Percentiles rank a stretch among this genome's conserved stretches.
Evolutionary conservation across 495 filamentous ascomycete genomes (phyloP).

Genomic region (Talaromyces ruber): DNA sequence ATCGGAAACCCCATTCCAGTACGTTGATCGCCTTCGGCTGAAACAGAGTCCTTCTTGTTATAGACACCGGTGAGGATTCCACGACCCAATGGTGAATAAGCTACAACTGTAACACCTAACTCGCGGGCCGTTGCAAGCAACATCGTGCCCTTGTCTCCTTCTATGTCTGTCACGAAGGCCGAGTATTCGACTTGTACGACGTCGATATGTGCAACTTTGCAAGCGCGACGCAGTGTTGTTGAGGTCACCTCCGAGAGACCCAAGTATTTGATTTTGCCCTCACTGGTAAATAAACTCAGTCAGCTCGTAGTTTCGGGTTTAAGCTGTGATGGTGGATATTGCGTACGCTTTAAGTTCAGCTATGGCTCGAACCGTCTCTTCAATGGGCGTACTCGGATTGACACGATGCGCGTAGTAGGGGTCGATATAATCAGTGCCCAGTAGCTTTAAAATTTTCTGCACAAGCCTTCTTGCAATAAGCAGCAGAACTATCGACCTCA

Average conservation of each 20-base stretch:
- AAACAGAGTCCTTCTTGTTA: constrained; percentile 8
- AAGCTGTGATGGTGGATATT: background rate
- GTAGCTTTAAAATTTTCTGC: constrained; percentile 28
- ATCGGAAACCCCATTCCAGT: constrained; percentile 9
- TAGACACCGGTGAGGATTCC: constrained; percentile 31
- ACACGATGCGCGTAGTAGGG: constrained; percentile 29
- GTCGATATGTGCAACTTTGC: constrained; percentile 22
- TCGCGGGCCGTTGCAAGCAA: constrained; percentile 42
- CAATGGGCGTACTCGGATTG: constrained; percentile 37
- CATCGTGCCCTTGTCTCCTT: constrained; percentile 29
- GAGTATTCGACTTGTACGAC: constrained; percentile 39
- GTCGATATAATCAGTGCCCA: constrained; percentile 38
- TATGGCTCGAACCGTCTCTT: constrained; percentile 36
- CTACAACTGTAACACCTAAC: constrained; percentile 33
- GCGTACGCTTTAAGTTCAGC: constrained; percentile 39
- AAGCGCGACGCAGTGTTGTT: constrained; percentile 29
- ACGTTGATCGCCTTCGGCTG: constrained; percentile 14
- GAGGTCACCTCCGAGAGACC: constrained; percentile 28
- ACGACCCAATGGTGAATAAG: constrained; percentile 37
- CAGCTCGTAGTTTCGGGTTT: background rate
- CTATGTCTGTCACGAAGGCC: constrained; percentile 41
- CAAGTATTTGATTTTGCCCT: constrained; percentile 41
- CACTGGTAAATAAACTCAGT: constrained; percentile 12
- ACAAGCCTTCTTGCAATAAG: constrained; percentile 37
- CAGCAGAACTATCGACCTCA: constrained; percentile 26